Conservation (phyloP, 305 asterid genomes). For the Fraxinus platypoda region DNA sequence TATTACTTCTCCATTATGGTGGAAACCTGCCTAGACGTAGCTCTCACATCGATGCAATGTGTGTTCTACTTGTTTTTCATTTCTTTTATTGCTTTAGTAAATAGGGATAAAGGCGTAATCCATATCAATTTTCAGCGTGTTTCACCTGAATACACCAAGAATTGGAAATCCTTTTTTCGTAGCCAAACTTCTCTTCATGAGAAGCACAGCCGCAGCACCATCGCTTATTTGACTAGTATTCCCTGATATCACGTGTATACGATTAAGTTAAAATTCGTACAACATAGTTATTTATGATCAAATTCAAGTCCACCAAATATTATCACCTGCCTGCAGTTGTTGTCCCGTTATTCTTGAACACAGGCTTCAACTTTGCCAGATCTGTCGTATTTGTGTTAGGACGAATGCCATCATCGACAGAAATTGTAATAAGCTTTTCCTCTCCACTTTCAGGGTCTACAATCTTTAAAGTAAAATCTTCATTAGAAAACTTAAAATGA, state of each 20-base stretch:
- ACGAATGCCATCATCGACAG: conserved; percentile 83
- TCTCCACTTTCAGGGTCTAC: conserved; percentile 67
- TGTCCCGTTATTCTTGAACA: conserved; percentile 74
- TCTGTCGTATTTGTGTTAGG: conserved; percentile 61
- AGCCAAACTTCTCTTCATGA: conserved; percentile 87
- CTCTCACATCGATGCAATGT: not conserved
- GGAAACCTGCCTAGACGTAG: not conserved
- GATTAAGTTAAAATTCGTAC: not conserved
- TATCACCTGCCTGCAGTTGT: conserved; percentile 96
- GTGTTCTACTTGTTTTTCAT: no score
- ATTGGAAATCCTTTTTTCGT: conserved; percentile 72
- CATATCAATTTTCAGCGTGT: not conserved
- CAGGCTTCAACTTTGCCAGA: conserved; percentile 84
- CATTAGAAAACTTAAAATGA: not conserved
- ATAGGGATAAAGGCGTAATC: not conserved
- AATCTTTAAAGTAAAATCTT: conserved; percentile 38
- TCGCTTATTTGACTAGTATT: conserved; percentile 87
- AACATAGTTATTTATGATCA: not conserved
- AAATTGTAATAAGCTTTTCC: conserved; percentile 61
- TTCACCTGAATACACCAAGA: conserved; percentile 80
- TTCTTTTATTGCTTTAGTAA: not conserved
- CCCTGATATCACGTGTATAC: conserved; percentile 37
- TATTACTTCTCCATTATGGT: not conserved
- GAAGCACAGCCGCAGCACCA: conserved; percentile 97
- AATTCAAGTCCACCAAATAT: not conserved